Evolutionary conservation across 1,139 yeast species (phyloP).

Genomic region (Blastobotrys arbuscula): DNA sequence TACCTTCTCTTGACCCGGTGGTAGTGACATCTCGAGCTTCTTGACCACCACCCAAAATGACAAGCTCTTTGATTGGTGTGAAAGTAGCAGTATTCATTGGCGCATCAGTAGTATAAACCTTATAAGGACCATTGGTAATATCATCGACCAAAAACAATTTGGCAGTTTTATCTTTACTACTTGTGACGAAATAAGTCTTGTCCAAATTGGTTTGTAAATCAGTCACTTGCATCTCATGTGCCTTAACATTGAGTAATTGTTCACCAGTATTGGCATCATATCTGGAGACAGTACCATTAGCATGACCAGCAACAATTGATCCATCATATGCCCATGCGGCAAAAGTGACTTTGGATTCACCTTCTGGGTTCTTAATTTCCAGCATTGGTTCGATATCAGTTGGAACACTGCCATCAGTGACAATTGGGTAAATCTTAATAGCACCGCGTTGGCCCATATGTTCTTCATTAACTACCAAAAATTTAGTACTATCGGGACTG

Average conservation of each 20-base stretch:
- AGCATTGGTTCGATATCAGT: conserved; percentile 49
- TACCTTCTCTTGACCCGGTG: conserved; percentile 89
- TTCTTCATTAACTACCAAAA: conserved; percentile 81
- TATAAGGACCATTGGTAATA: conserved; percentile 50
- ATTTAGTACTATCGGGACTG: conserved; percentile 61
- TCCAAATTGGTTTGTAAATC: conserved; percentile 91
- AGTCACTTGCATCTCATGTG: conserved; percentile 71
- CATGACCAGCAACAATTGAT: conserved; percentile 78
- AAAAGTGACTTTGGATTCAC: conserved; percentile 66
- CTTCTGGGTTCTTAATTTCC: conserved; percentile 46
- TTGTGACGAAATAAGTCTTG: conserved; percentile 80
- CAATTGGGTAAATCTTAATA: conserved; percentile 60
- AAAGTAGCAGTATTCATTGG: conserved; percentile 95
- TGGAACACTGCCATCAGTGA: conserved; percentile 38
- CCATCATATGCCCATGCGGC: conserved; percentile 87
- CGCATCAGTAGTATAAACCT: conserved; percentile 80
- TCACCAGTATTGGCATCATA: conserved; percentile 75
- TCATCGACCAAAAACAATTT: conserved; percentile 72
- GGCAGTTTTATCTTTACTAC: conserved; percentile 92
- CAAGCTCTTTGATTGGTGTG: conserved; percentile 86
- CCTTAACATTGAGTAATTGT: conserved; percentile 50
- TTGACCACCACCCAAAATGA: conserved; percentile 98
- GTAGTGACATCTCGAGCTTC: conserved; percentile 98
- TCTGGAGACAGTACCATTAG: conserved; percentile 77
- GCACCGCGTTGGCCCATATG: conserved; percentile 90